Evolutionary conservation across 169 alveolate species (phyloP).

Genomic region (Cyclospora cayetanensis): DNA sequence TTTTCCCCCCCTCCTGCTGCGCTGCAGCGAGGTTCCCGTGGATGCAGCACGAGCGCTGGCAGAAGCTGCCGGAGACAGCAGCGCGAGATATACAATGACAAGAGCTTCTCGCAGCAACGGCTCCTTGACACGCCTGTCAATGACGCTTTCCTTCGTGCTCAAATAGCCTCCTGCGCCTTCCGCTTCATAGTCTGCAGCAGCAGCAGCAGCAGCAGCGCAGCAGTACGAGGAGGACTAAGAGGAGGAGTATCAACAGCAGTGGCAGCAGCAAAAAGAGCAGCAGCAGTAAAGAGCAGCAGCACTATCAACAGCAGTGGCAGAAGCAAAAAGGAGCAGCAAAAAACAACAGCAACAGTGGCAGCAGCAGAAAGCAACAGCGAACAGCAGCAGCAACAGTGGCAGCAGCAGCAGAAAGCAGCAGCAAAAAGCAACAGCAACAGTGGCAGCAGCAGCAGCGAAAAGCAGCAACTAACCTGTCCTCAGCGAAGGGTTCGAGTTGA

Average conservation of each 20-base stretch:
- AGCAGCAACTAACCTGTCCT: conserved; percentile 68
- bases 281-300: neutral
- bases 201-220: neutral
- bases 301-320: neutral
- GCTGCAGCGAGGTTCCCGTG: neutral
- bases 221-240: neutral
- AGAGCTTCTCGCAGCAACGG: conserved; percentile 85
- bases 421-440: neutral
- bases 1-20: neutral
- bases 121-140: conserved; percentile 87
- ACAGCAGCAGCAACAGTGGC: neutral
- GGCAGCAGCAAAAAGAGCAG: neutral
- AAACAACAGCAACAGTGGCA: neutral
- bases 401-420: neutral
- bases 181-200: conserved; percentile 20
- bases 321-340: neutral
- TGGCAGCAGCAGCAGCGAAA: conserved; percentile 69
- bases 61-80: neutral
- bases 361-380: neutral
- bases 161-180: neutral
- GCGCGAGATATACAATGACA: conserved; percentile 72
- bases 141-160: conserved; percentile 78
- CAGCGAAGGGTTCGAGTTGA: conserved; percentile 92
- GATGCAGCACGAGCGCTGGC: neutral
- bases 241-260: neutral